Base-by-base conservation (phyloP, 176 grass and related monocot genomes). In the Carex cristatella region DNA sequence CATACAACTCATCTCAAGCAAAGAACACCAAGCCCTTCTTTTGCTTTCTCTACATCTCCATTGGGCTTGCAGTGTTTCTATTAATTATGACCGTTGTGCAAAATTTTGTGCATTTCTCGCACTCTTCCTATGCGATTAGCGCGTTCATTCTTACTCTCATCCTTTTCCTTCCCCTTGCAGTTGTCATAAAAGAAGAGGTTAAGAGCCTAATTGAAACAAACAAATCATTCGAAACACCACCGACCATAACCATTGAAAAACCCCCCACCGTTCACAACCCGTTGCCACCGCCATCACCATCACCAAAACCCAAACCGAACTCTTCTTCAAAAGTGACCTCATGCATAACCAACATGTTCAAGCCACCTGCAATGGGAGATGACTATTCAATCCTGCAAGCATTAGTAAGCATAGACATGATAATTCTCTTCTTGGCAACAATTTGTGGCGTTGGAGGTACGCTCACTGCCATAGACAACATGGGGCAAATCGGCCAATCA, bases 391-490 rank as follows among this genome's bases (percentile, higher is more conserved):
- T 97, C 49, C 81, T 90, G 1, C 89, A 97, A 32, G 89, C 94
- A 0, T 57, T 91, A 16, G 81, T 87, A 13, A 97, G 94, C 89
- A 30, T 88, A 9, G 91, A 97, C 89, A 93, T 97, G 94, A 10
- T 89, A 3, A 79, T 93, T 1, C 86, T 97, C 6, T 87, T 97
- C 89, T n/a, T 93, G 0, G 81, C 94, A 0, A 91, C 88, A 46
- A 86, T 90, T 64, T 98, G 92, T 63, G 93, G 95, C 18, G 89
- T 94, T 61, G 95, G 95, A 9, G 92, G 92, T 55, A 98, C 92
- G 19, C 79, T 93, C 54, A 94, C 95, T 0, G 95, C 95, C 15
- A 98, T 98, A 80, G 95, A 98, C 88, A 94, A 98, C 91, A 98
- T 94, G 95, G 95, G 91, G 4, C 92, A 98, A 86, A 98, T 98